phyloP scores from a whole-genome alignment of 805 yeast genomes.

The Torulaspora indica region DNA sequence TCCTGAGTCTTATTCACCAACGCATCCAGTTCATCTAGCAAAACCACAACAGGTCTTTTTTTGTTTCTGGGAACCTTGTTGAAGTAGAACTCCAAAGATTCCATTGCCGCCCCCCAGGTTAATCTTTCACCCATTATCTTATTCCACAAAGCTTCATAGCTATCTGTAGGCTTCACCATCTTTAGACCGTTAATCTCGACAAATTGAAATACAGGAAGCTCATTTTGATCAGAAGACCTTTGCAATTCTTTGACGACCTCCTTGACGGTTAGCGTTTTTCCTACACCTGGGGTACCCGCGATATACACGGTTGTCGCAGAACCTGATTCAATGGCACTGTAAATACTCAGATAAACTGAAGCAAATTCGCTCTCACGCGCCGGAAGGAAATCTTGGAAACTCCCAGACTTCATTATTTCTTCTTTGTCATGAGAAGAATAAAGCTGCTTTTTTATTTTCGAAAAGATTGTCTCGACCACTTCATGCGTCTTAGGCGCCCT shows the following conservation, averaged over 20 bases:
- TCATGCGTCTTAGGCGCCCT: constrained; percentile 41
- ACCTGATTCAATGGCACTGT: constrained; percentile 61
- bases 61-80: constrained; percentile 35
- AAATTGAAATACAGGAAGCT: constrained; percentile 54
- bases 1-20: constrained; percentile 71
- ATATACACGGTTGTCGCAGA: constrained; percentile 83
- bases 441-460: constrained; percentile 35
- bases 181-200: constrained; percentile 90
- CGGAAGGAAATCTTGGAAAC: constrained; percentile 54
- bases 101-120: constrained; percentile 59
- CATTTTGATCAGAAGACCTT: constrained; percentile 37
- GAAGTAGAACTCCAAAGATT: constrained; percentile 68
- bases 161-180: constrained; percentile 67
- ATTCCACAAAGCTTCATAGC: constrained; percentile 81
- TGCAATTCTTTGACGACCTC: constrained; percentile 74
- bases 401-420: constrained; percentile 37
- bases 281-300: constrained; percentile 98
- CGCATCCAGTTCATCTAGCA: constrained; percentile 92
- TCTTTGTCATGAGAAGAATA: constrained; percentile 43
- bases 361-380: constrained; percentile 84
- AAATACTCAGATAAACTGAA: constrained; percentile 60
- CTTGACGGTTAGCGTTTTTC: constrained; percentile 89
- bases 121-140: constrained; percentile 58
- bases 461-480: constrained; percentile 34
- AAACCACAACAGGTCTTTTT: constrained; percentile 54